Base-by-base conservation (phyloP, 176 grass and related monocot genomes). In the Hordeum vulgare region DNA sequence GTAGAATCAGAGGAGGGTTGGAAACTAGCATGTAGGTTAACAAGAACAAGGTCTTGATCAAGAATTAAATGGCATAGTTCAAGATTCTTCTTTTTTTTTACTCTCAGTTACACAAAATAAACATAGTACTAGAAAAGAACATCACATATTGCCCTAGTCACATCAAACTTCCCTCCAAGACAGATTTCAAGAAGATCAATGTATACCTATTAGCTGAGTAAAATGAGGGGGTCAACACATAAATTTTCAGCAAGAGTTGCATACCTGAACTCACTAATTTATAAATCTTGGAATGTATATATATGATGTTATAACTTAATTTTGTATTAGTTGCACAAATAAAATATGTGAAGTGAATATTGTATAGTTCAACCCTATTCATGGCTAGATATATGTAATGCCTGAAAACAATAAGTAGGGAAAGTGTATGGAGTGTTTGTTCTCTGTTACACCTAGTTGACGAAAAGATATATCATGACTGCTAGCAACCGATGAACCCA, bases 111-210 rank as follows among this genome's bases (percentile, higher is more conserved):
- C n/a, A 40, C 18, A 24, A 47, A 18, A 59, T 7, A 5, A 59
- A 59, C 35, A 74, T 27, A 49, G 74, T 79, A 41, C 49, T 83
- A 40, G 20, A 90, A 77, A 24, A 25, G 23, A 63, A 84, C 14
- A 73, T 76, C 42, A 87, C 84, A 13, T 47, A 47, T 15, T 90
- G 91, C 89, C 85, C 93, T 95, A 74, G 92, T 98, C 66, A 92
- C 90, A 58, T 98, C 92, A 86, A 94, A 93, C 69, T 90, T 98
- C 65, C 95, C 92, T 76, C 95, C 95, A 15, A 93, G 82, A 57
- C 89, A 90, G 95, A 95, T 92, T 61, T 95, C 89, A 1, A 47
- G 14, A 1, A 47, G 14, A 47, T 15, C 1, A 47, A 47, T 14
- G 17, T 2, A 17, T 47, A 47, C 13, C 45, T 47, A 4, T 74